These are phyloP conservation scores for Fusarium caatingaense DNA, from an alignment of 2,329 filamentous ascomycete genomes.

Conservation along the genomic window DNA sequence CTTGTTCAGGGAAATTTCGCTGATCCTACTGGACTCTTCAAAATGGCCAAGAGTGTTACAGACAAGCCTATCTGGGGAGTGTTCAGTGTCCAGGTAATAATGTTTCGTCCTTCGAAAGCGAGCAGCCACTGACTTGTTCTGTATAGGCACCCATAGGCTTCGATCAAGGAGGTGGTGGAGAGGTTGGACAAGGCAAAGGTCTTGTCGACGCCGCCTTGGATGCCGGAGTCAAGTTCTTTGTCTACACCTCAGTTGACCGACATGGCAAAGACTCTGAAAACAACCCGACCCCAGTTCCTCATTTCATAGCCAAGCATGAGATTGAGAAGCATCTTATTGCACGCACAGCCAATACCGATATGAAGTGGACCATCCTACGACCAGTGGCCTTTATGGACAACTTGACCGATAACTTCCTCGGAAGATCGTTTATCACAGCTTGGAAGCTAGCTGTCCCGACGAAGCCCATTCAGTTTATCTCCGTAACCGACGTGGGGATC, in stretches of 20 bases:
- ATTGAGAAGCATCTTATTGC: conserved; percentile 70
- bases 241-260: conserved; percentile 72
- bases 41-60: conserved; percentile 5
- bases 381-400: conserved; percentile 58
- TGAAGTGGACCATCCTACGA: conserved; percentile 54
- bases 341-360: conserved; percentile 46
- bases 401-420: conserved; percentile 47
- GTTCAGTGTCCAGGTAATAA: conserved; percentile 24
- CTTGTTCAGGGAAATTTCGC: conserved; percentile 69
- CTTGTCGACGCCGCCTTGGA: conserved; percentile 67
- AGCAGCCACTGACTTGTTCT: background rate
- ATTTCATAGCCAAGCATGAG: conserved; percentile 69
- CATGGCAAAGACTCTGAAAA: conserved; percentile 63
- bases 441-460: conserved; percentile 48
- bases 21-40: conserved; percentile 62
- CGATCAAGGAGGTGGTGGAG: conserved; percentile 5
- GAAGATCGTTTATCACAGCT: conserved; percentile 49
- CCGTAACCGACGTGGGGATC: conserved; percentile 8
- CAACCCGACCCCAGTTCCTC: conserved; percentile 66
- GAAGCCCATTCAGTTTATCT: conserved; percentile 39
- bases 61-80: conserved; percentile 23
- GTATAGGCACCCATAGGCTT: conserved; percentile 3
- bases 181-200: conserved; percentile 62
- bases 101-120: background rate
- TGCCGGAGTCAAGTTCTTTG: conserved; percentile 66